Base-by-base conservation (phyloP, 2,329 filamentous ascomycete species). In the Clonostachys solani region DNA sequence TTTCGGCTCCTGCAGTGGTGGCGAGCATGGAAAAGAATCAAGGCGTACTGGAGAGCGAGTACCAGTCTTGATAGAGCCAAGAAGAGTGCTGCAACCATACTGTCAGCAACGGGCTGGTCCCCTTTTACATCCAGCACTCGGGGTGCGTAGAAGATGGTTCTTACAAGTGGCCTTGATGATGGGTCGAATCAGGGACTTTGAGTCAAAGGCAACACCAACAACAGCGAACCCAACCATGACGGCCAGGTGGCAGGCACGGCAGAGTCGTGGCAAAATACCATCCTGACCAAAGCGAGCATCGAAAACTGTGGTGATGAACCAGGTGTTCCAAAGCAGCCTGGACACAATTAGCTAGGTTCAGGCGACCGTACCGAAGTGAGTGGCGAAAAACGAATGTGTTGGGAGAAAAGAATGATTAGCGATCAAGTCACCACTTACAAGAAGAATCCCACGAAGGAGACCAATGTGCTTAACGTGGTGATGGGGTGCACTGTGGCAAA, bases 211-310 rank as follows among this genome's bases (percentile, higher is more conserved):
- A 10, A 71, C 69, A 1, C 79, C 81, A 6, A 83, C 75, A 34
- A 83, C 78, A 7, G 82, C 79, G 52, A 86, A 84, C 3, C 80
- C 81, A 40, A 84, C 73, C 77, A 87, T 82, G 38, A 81, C 76
- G 23, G 76, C 81, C 6, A 87, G 76, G 52, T 86, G 81, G 3
- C 80, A 52, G 4, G 74, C 78, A 56, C 83, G 80, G 50, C 75
- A 77, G 29, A 72, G 54, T 33, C 83, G 75, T 53, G 85, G 66
- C 54, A 86, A 83, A 34, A 86, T 68, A 37, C 77, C 82, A 60
- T 87, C 83, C 19, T 78, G 72, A 1, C 79, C 75, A 58, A 84
- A 87, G 1, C 83, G 80, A 35, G 86, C 77, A 60, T 87, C 84
- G 59, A 82, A 85, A 2, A 86, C 64, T 8, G 76, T 75, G 19